These are phyloP conservation scores for Colletotrichum sp. DNA, from an alignment of 2,329 filamentous ascomycete genomes.

Conservation along the genomic window DNA sequence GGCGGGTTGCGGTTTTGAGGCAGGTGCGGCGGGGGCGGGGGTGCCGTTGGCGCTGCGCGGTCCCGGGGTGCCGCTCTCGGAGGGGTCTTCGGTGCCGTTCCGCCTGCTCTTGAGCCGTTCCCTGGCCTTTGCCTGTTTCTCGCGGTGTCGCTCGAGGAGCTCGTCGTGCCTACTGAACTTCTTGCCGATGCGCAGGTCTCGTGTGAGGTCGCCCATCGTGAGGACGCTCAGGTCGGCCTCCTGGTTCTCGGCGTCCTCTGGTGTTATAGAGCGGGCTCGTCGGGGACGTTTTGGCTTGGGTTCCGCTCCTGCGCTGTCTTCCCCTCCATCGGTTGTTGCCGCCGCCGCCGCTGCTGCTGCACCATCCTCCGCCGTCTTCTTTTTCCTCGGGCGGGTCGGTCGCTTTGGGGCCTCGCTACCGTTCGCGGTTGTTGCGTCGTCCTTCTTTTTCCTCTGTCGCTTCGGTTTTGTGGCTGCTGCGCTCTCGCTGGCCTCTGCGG, in stretches of 20 bases:
- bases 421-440: constrained; percentile 3
- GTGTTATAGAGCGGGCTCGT: constrained; percentile 56
- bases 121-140: constrained; percentile 40
- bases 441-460: constrained; percentile 19
- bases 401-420: constrained; percentile 1
- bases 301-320: not conserved
- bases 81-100: constrained; percentile 23
- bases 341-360: constrained; percentile 10
- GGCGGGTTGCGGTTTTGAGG: constrained; percentile 24
- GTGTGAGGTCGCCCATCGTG: constrained; percentile 76
- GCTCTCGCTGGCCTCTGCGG: not conserved
- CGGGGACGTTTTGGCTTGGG: constrained; percentile 20
- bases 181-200: constrained; percentile 73
- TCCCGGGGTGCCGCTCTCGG: constrained; percentile 21
- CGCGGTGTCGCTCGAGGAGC: constrained; percentile 70
- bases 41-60: not conserved
- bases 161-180: constrained; percentile 77
- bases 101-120: constrained; percentile 35
- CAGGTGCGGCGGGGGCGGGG: constrained; percentile 27
- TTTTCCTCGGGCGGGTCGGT: constrained; percentile 22
- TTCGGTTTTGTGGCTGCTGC: constrained; percentile 15
- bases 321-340: not conserved
- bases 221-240: constrained; percentile 69
- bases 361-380: constrained; percentile 10
- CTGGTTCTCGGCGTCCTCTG: constrained; percentile 66